phyloP scores from a whole-genome alignment of 257 asterid species.

The Fraxinus americana region DNA sequence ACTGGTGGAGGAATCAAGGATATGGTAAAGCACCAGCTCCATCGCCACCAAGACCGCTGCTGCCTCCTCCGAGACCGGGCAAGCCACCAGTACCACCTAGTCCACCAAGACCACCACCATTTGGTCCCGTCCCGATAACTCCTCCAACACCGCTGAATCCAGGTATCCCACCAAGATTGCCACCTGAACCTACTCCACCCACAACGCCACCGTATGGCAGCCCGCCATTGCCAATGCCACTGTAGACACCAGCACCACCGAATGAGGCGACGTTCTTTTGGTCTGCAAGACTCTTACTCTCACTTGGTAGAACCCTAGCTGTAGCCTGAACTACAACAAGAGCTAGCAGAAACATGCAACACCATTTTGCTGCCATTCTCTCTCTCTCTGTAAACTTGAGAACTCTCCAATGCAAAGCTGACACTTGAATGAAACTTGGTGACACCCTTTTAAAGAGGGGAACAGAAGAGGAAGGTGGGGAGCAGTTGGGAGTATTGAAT shows the following conservation, averaged over 20 bases:
- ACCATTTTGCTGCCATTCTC: neutral
- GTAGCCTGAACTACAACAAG: slow-evolving; percentile 31
- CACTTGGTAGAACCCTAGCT: slow-evolving; percentile 41
- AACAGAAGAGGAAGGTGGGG: neutral
- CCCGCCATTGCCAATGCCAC: slow-evolving; percentile 47
- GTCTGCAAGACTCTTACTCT: neutral
- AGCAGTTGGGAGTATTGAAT: neutral
- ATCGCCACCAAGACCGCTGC: slow-evolving; percentile 26
- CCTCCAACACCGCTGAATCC: slow-evolving; percentile 47
- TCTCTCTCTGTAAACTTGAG: neutral
- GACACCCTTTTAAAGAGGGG: neutral
- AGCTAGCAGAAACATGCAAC: slow-evolving; percentile 33
- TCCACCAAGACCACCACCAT: slow-evolving; percentile 20
- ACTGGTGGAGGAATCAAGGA: slow-evolving; percentile 23
- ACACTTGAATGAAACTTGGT: neutral
- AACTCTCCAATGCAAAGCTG: neutral
- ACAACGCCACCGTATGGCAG: slow-evolving; percentile 48
- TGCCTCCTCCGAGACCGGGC: slow-evolving; percentile 20
- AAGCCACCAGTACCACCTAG: slow-evolving; percentile 22
- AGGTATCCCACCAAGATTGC: slow-evolving; percentile 27
- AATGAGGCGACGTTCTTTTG: neutral
- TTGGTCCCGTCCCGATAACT: slow-evolving; percentile 45
- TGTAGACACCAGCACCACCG: slow-evolving; percentile 27
- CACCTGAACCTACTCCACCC: slow-evolving; percentile 34
- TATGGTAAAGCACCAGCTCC: slow-evolving; percentile 28